A percentile compares a stretch with the other conserved stretches of the same genome.
phyloP scores from a whole-genome alignment of 2,329 filamentous ascomycete species.

The Colletotrichum lindemuthianum region DNA sequence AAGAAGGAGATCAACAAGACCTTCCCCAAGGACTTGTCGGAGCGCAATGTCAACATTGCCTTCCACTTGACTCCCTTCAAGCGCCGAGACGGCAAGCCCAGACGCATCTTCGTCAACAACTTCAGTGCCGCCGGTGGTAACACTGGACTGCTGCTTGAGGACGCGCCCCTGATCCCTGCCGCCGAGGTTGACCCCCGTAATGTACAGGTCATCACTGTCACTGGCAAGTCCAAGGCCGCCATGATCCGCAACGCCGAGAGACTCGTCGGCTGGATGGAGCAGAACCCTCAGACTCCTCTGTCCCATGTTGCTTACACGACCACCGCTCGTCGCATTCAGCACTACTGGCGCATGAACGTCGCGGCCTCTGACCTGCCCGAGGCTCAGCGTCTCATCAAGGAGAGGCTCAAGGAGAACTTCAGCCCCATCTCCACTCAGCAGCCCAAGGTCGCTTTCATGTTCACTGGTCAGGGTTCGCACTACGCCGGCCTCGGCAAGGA shows the following conservation, averaged over 20 bases:
- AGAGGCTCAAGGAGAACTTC: conserved; percentile 53
- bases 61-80: conserved; percentile 61
- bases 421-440: conserved; percentile 53
- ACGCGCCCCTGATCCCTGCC: conserved; percentile 59
- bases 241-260: conserved; percentile 68
- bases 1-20: conserved; percentile 70
- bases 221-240: conserved; percentile 63
- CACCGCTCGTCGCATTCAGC: conserved; percentile 71
- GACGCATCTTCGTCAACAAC: conserved; percentile 70
- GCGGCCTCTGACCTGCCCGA: conserved; percentile 53
- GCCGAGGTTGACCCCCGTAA: conserved; percentile 63
- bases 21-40: conserved; percentile 65
- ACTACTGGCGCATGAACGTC: conserved; percentile 54
- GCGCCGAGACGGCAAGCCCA: conserved; percentile 57
- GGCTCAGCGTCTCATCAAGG: conserved; percentile 53
- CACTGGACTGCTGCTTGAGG: conserved; percentile 73
- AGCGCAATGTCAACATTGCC: conserved; percentile 69
- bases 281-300: conserved; percentile 61
- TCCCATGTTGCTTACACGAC: conserved; percentile 73
- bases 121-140: conserved; percentile 79
- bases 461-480: conserved; percentile 67
- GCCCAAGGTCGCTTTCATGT: conserved; percentile 63
- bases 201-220: conserved; percentile 68
- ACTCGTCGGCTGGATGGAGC: conserved; percentile 64
- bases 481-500: conserved; percentile 62